Conservation (phyloP, 2,329 filamentous ascomycete genomes). For the Lachnellula suecica region DNA sequence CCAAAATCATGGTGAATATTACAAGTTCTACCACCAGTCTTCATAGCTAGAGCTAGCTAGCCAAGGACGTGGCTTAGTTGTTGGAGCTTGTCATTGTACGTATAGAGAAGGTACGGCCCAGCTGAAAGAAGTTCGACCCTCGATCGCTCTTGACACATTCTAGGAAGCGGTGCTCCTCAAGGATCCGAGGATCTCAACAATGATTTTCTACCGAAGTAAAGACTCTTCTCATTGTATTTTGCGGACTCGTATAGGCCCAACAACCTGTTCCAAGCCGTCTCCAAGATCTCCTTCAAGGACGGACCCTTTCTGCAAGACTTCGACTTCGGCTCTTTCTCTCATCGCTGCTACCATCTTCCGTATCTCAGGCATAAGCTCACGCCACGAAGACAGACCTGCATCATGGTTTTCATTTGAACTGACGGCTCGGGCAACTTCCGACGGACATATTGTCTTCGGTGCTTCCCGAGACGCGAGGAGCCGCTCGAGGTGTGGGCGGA, state of each 20-base stretch:
- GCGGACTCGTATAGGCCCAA: slow-evolving; percentile 11
- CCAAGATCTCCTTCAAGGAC: slow-evolving; percentile 15
- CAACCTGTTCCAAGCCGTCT: slow-evolving; percentile 1
- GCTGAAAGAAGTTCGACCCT: too few relatives aligned
- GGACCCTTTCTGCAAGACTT: slow-evolving; percentile 11
- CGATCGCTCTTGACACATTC: too few relatives aligned
- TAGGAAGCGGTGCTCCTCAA: too few relatives aligned
- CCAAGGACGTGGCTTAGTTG: too few relatives aligned
- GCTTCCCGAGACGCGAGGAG: neutral
- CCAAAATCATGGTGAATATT: too few relatives aligned
- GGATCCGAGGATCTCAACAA: too few relatives aligned
- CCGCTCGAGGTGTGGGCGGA: slow-evolving; percentile 1
- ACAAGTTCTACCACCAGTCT: too few relatives aligned
- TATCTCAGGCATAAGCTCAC: slow-evolving; percentile 8
- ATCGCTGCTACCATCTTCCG: slow-evolving; percentile 8
- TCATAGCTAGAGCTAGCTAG: too few relatives aligned
- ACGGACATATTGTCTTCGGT: slow-evolving; percentile 16
- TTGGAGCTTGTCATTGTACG: too few relatives aligned
- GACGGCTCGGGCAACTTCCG: slow-evolving; percentile 14
- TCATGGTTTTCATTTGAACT: neutral
- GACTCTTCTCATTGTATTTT: neutral
- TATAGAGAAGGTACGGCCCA: too few relatives aligned
- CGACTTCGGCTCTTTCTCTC: slow-evolving; percentile 7
- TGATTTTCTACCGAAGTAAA: too few relatives aligned
- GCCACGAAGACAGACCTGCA: slow-evolving; percentile 2